Conservation (phyloP, 2,329 filamentous ascomycete species). For the Verticillium nonalfalfae region DNA sequence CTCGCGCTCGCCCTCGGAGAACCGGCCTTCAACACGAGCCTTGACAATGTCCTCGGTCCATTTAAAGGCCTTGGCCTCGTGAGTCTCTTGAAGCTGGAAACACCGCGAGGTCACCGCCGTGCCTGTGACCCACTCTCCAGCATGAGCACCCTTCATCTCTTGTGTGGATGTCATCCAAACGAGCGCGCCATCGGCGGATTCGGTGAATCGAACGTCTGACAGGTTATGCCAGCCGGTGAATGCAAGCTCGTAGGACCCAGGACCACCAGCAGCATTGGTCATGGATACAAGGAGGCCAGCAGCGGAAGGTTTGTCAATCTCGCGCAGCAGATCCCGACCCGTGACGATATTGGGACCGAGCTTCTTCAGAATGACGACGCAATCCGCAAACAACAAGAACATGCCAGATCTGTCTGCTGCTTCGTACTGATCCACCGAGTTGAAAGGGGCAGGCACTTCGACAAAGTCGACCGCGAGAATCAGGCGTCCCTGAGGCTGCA, state of each 20-base stretch:
- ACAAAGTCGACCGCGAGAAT: conserved; percentile 75
- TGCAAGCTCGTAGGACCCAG: conserved; percentile 61
- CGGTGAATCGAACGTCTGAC: conserved; percentile 65
- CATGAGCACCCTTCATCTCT: conserved; percentile 51
- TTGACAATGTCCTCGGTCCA: conserved; percentile 82
- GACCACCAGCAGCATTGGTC: conserved; percentile 56
- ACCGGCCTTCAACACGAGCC: conserved; percentile 78
- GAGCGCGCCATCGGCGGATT: conserved; percentile 57
- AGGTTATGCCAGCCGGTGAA: conserved; percentile 70
- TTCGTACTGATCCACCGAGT: conserved; percentile 28
- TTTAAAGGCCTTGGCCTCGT: conserved; percentile 70
- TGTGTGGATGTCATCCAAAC: conserved; percentile 63
- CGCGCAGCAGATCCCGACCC: conserved; percentile 72
- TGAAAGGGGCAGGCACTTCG: conserved; percentile 70
- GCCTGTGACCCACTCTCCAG: conserved; percentile 38
- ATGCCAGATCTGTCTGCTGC: conserved; percentile 55
- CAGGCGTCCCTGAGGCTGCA: conserved; percentile 70
- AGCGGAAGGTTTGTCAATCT: conserved; percentile 74
- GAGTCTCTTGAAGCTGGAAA: conserved; percentile 66
- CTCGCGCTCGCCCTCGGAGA: conserved; percentile 77
- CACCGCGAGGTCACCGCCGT: conserved; percentile 55
- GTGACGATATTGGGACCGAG: conserved; percentile 54
- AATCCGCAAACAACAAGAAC: conserved; percentile 80
- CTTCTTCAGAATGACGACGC: conserved; percentile 71
- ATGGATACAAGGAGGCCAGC: conserved; percentile 56